Evolutionary conservation across 148 eudicot genomes (phyloP).

Genomic region (Drosera capensis): DNA sequence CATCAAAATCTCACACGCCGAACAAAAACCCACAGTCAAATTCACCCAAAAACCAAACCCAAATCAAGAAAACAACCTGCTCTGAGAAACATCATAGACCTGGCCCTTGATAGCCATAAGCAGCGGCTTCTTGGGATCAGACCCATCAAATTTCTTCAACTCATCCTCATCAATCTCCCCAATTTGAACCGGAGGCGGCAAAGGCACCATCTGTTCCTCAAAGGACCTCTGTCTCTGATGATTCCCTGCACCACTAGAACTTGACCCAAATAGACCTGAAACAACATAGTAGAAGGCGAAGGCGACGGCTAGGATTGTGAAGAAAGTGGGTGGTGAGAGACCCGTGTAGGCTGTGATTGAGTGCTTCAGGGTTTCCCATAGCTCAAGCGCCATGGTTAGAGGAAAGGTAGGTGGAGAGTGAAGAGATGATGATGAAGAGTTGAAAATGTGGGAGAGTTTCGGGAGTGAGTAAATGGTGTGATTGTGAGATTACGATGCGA

Average conservation of each 20-base stretch:
- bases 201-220: slow-evolving; percentile 42
- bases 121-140: slow-evolving; percentile 67
- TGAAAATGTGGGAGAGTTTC: neutral
- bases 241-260: slow-evolving; percentile 9
- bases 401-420: neutral
- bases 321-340: slow-evolving; percentile 58
- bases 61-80: slow-evolving; percentile 38
- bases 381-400: slow-evolving; percentile 40
- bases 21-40: neutral
- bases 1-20: neutral
- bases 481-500: too few species aligned
- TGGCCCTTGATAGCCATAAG: slow-evolving; percentile 94
- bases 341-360: slow-evolving; percentile 72
- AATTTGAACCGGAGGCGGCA: slow-evolving; percentile 78
- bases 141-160: slow-evolving; percentile 57
- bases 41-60: neutral
- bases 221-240: slow-evolving; percentile 10
- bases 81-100: slow-evolving; percentile 94
- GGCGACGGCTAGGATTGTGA: slow-evolving; percentile 53
- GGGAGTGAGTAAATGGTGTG: too few species aligned
- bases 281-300: slow-evolving; percentile 55
- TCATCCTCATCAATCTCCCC: slow-evolving; percentile 77
- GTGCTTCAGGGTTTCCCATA: slow-evolving; percentile 65
- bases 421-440: neutral
- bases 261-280: slow-evolving; percentile 50